Conservation (phyloP, 192 early-diverging fungal genomes). For the Entomortierella beljakovae region DNA sequence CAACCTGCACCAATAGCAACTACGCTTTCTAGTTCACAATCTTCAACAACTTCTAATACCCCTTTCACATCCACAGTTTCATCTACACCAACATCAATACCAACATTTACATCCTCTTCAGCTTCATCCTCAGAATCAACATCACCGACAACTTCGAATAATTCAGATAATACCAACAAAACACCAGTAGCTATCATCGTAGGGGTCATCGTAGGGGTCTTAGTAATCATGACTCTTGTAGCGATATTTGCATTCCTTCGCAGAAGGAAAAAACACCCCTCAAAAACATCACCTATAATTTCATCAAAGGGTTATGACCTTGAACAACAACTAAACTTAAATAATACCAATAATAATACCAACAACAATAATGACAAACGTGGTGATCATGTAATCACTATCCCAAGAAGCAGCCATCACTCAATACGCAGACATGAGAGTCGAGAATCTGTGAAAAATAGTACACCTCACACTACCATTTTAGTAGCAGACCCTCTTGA, state of each 20-base stretch:
- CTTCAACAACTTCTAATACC: neutral
- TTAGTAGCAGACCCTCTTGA: neutral
- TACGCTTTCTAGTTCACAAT: neutral
- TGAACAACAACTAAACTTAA: conserved; percentile 7
- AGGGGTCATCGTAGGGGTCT: conserved; percentile 13
- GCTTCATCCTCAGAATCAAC: neutral
- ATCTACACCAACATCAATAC: neutral
- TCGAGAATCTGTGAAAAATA: neutral
- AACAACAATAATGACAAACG: neutral
- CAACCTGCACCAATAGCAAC: too few relatives aligned
- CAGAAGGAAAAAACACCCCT: conserved; percentile 7
- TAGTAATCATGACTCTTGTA: conserved; percentile 17
- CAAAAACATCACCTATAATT: conserved; percentile 11
- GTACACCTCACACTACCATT: neutral
- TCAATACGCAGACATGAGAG: neutral
- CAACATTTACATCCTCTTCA: neutral
- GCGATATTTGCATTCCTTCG: conserved; percentile 19
- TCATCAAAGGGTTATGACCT: conserved; percentile 10
- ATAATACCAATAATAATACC: neutral
- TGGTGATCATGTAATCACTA: neutral
- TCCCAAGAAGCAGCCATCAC: neutral
- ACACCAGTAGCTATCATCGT: conserved; percentile 4
- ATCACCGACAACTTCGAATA: neutral
- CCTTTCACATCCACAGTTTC: neutral
- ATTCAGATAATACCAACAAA: neutral